These are phyloP conservation scores for Rubus parviflorus DNA, from an alignment of 306 rosid genomes.

Conservation along the genomic window DNA sequence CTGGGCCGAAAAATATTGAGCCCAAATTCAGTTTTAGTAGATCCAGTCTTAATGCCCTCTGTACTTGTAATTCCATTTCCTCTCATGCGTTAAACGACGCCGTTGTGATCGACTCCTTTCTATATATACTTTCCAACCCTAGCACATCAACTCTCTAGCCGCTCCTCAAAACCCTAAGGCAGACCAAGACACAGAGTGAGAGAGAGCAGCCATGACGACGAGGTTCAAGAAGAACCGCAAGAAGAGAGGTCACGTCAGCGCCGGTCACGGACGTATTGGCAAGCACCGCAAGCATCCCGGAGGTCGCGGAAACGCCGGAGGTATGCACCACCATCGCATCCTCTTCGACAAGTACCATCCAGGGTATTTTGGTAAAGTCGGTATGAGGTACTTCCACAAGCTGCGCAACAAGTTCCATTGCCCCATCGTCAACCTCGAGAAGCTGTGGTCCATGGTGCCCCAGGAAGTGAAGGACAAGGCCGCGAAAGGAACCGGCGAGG, in stretches of 20 bases:
- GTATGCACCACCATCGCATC: constrained; percentile 31
- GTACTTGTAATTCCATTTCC: no score
- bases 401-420: constrained; percentile 25
- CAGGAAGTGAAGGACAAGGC: constrained; percentile 28
- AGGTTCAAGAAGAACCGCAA: constrained; percentile 22
- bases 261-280: constrained; percentile 24
- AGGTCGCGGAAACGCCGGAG: constrained; percentile 27
- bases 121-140: constrained; percentile 7
- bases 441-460: constrained; percentile 28
- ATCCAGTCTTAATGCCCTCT: no score
- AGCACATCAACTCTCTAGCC: not conserved
- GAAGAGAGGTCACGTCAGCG: constrained; percentile 27
- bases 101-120: not conserved
- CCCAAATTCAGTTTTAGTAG: no score
- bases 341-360: constrained; percentile 31
- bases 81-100: not conserved
- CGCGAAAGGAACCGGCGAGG: not conserved
- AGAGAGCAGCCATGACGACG: constrained; percentile 22
- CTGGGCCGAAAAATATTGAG: no score
- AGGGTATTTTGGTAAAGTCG: constrained; percentile 26
- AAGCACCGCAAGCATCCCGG: constrained; percentile 32
- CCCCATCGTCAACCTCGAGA: constrained; percentile 26
- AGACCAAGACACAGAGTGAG: not conserved
- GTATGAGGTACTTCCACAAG: constrained; percentile 28
- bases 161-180: constrained; percentile 1